A percentile compares a stretch with the other conserved stretches of the same genome.
Evolutionary conservation across 345 rosid species (phyloP).

Genomic region (Salix koriyanagi): DNA sequence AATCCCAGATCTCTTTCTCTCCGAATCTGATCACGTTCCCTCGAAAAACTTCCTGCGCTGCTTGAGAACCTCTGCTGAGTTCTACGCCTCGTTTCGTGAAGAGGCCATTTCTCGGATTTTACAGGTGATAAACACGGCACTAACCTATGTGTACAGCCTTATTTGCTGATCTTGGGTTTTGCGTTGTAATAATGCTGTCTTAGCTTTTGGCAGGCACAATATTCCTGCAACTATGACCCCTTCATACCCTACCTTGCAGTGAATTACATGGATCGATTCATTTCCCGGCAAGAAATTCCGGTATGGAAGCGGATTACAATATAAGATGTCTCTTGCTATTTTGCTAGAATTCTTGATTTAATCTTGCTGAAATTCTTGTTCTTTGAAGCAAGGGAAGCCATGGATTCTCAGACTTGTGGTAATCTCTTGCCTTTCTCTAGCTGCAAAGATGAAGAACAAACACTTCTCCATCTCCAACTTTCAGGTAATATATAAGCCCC

Average conservation of each 20-base stretch:
- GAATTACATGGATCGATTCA: conserved; percentile 52
- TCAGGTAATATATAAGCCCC: conserved; percentile 21
- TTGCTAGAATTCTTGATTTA: not conserved
- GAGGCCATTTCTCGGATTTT: conserved; percentile 41
- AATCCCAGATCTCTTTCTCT: conserved; percentile 30
- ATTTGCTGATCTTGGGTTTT: not conserved
- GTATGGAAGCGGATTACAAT: conserved; percentile 13
- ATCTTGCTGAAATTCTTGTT: not conserved
- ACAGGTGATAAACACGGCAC: conserved; percentile 20
- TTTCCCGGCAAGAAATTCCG: conserved; percentile 33
- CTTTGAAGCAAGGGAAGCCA: conserved; percentile 39
- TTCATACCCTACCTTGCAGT: conserved; percentile 41
- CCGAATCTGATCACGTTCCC: conserved; percentile 47
- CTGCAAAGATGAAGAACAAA: conserved; percentile 43
- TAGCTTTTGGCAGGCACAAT: conserved; percentile 11
- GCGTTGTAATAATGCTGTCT: not conserved
- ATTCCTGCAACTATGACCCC: conserved; percentile 31
- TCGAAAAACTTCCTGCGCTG: conserved; percentile 15
- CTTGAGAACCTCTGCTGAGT: conserved; percentile 15
- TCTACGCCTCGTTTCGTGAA: conserved; percentile 32
- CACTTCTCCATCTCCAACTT: conserved; percentile 27
- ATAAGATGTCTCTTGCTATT: not conserved
- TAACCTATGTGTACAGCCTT: too few relatives aligned
- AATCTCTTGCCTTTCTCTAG: conserved; percentile 43
- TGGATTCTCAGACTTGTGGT: conserved; percentile 40